These are phyloP conservation scores for Coemansia umbellata DNA, from an alignment of 192 early-diverging fungal species.

Conservation along the genomic window DNA sequence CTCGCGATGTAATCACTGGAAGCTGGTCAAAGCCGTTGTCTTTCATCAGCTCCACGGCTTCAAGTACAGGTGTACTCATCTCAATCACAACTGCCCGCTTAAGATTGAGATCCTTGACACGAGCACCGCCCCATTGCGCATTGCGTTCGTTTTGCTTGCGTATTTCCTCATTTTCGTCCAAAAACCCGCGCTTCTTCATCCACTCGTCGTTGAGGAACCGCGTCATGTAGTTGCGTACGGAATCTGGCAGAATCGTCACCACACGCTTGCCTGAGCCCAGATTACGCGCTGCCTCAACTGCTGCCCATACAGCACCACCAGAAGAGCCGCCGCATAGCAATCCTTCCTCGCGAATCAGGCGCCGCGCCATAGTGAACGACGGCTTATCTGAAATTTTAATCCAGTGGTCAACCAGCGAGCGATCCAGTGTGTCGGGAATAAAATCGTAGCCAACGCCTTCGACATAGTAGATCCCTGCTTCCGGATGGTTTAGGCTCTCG, in stretches of 20 bases:
- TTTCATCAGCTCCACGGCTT: slow-evolving; percentile 89
- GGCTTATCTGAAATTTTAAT: slow-evolving; percentile 96
- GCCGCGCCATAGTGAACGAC: slow-evolving; percentile 92
- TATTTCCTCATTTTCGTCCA: slow-evolving; percentile 61
- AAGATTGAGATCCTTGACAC: slow-evolving; percentile 74
- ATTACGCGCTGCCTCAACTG: slow-evolving; percentile 75
- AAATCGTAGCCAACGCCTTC: slow-evolving; percentile 99
- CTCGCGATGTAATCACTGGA: slow-evolving; percentile 72
- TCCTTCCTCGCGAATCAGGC: slow-evolving; percentile 96
- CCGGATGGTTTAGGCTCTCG: slow-evolving; percentile 67
- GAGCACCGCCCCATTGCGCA: slow-evolving; percentile 76
- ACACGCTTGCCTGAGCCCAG: slow-evolving; percentile 85
- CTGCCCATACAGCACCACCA: slow-evolving; percentile 88
- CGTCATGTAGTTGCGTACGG: slow-evolving; percentile 99
- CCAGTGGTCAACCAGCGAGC: slow-evolving; percentile 86
- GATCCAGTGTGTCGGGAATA: slow-evolving; percentile 88
- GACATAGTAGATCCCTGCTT: slow-evolving; percentile 77
- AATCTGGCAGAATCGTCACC: slow-evolving; percentile 96
- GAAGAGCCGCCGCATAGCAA: slow-evolving; percentile 95
- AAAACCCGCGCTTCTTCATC: slow-evolving; percentile 90
- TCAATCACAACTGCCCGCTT: slow-evolving; percentile 84
- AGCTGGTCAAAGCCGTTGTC: slow-evolving; percentile 91
- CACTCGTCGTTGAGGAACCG: slow-evolving; percentile 98
- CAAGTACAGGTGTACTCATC: slow-evolving; percentile 62
- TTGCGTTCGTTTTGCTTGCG: slow-evolving; percentile 64